phyloP scores from a whole-genome alignment of 2,329 filamentous ascomycete genomes.

The Aplosporella prunicola region DNA sequence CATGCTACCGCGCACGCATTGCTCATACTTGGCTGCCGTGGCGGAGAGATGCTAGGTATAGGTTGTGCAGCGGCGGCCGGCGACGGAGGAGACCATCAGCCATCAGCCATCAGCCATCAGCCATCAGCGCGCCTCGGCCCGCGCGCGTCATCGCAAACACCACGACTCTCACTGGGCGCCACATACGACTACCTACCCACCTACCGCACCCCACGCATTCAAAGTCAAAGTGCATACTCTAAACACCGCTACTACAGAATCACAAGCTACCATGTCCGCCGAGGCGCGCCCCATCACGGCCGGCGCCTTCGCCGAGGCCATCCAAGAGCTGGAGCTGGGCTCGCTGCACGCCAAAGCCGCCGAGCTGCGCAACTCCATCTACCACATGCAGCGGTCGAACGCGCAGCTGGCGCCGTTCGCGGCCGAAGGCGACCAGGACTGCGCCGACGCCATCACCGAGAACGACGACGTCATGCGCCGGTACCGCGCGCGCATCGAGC shows the following conservation, averaged over 20 bases:
- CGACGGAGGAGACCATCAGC: no score
- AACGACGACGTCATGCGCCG: slow-evolving; percentile 60
- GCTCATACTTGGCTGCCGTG: no score
- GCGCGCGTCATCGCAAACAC: no score
- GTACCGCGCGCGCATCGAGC: slow-evolving; percentile 55
- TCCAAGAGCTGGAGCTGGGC: slow-evolving; percentile 56
- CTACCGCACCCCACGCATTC: no score
- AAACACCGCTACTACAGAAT: no score
- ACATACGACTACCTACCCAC: no score
- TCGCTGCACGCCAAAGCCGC: slow-evolving; percentile 64
- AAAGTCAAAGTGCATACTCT: no score
- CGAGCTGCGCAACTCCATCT: slow-evolving; percentile 65
- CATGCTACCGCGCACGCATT: slow-evolving; percentile 22
- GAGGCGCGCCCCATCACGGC: slow-evolving; percentile 52
- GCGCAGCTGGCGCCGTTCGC: slow-evolving; percentile 62
- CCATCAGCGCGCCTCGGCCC: no score
- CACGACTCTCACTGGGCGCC: no score
- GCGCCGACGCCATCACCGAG: slow-evolving; percentile 63
- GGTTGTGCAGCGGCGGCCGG: no score
- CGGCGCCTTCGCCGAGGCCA: slow-evolving; percentile 55
- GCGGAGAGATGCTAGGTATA: no score
- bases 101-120: no score
- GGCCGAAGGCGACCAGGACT: slow-evolving; percentile 57
- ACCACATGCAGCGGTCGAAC: slow-evolving; percentile 66
- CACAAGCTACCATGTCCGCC: slow-evolving; percentile 45